These are phyloP conservation scores for Arthrobotrys megalospora DNA, from an alignment of 2,329 filamentous ascomycete species.

Conservation along the genomic window DNA sequence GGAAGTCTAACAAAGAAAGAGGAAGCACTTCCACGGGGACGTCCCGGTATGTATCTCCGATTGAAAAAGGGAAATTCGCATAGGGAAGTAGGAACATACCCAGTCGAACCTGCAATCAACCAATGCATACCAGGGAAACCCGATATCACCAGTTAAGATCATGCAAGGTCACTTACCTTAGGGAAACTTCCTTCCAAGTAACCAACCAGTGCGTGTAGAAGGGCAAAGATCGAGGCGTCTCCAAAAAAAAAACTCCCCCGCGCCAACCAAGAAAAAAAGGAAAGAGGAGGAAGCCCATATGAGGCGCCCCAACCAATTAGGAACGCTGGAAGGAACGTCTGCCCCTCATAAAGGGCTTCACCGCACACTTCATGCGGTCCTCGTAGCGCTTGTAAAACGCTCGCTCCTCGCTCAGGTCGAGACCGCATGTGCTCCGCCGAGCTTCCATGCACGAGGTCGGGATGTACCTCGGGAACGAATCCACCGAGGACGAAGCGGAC, in stretches of 20 bases:
- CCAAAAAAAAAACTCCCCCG: slow-evolving; percentile 40
- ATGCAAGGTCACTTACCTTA: slow-evolving; percentile 26
- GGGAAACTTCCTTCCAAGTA: slow-evolving; percentile 3
- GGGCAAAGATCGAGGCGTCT: slow-evolving; percentile 42
- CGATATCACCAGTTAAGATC: slow-evolving; percentile 39
- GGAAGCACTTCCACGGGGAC: slow-evolving; percentile 21
- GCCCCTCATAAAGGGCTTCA: slow-evolving; percentile 58
- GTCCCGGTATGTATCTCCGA: slow-evolving; percentile 23
- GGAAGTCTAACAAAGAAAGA: neutral
- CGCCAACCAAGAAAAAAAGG: slow-evolving; percentile 25
- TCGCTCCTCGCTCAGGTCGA: slow-evolving; percentile 53
- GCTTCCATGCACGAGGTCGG: slow-evolving; percentile 48
- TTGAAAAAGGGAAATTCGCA: slow-evolving; percentile 1
- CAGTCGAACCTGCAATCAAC: slow-evolving; percentile 33
- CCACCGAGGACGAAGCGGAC: slow-evolving; percentile 40
- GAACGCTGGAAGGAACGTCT: slow-evolving; percentile 53
- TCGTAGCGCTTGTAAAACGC: slow-evolving; percentile 59
- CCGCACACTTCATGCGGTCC: slow-evolving; percentile 48
- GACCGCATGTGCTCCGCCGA: slow-evolving; percentile 54
- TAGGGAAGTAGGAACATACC: slow-evolving; percentile 31
- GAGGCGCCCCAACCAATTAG: slow-evolving; percentile 27
- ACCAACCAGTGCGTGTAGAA: slow-evolving; percentile 40
- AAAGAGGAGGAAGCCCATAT: slow-evolving; percentile 51
- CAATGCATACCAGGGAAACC: slow-evolving; percentile 21
- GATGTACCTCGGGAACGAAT: slow-evolving; percentile 53